Evolutionary conservation across 2,329 filamentous ascomycete genomes (phyloP).

Genomic region (Botrytis fragariae): DNA sequence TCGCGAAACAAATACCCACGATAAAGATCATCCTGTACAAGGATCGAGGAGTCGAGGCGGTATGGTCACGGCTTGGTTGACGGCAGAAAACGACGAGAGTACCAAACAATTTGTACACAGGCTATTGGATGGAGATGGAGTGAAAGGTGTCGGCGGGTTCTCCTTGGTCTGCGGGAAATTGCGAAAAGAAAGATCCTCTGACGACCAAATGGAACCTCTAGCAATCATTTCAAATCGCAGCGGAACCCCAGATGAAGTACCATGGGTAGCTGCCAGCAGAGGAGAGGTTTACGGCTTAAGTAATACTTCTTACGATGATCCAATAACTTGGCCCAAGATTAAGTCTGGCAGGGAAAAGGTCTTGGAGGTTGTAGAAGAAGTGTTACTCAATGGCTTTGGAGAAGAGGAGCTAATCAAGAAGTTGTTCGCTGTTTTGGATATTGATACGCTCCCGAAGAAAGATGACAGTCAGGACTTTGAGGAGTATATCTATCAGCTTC

Average conservation of each 20-base stretch:
- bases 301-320: constrained; percentile 57
- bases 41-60: constrained; percentile 58
- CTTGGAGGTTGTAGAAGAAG: constrained; percentile 43
- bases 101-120: constrained; percentile 51
- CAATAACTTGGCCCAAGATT: constrained; percentile 60
- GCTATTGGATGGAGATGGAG: constrained; percentile 51
- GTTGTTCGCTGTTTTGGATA: constrained; percentile 56
- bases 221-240: constrained; percentile 63
- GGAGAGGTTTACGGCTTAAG: constrained; percentile 58
- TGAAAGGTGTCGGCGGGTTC: constrained; percentile 64
- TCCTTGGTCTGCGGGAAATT: constrained; percentile 65
- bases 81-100: constrained; percentile 47
- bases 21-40: constrained; percentile 52
- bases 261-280: constrained; percentile 53
- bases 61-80: constrained; percentile 63
- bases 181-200: constrained; percentile 36
- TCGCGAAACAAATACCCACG: constrained; percentile 52
- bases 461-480: constrained; percentile 46
- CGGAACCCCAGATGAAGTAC: constrained; percentile 52
- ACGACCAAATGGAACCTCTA: constrained; percentile 46
- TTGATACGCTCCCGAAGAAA: constrained; percentile 50
- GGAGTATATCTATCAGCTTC: constrained; percentile 52
- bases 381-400: constrained; percentile 40
- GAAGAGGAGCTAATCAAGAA: constrained; percentile 51
- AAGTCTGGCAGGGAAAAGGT: constrained; percentile 44